phyloP scores from a whole-genome alignment of 2,329 filamentous ascomycete genomes.

The Grosmannia penicillata region DNA sequence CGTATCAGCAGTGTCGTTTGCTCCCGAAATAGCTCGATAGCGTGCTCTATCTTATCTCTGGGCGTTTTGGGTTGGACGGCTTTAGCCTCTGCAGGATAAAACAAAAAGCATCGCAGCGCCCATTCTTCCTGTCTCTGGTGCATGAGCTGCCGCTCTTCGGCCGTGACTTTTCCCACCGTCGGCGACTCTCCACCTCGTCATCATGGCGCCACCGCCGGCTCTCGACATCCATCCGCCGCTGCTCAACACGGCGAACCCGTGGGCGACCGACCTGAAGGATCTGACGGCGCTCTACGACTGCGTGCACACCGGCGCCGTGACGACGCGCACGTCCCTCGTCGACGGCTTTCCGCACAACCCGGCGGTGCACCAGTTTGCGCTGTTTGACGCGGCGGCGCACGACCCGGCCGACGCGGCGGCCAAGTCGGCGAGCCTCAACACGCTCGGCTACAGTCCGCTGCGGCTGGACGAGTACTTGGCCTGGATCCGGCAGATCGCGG shows the following conservation, averaged over 20 bases:
- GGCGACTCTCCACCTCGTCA: not conserved
- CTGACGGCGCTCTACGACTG: constrained; percentile 45
- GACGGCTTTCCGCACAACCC: constrained; percentile 49
- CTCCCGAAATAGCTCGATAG: too few species aligned
- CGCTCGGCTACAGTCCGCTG: constrained; percentile 57
- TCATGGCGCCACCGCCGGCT: constrained; percentile 23
- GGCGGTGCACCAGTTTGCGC: constrained; percentile 46
- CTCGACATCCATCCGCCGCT: constrained; percentile 48
- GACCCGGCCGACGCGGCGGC: constrained; percentile 8
- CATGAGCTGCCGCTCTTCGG: too few species aligned
- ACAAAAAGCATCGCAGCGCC: too few species aligned
- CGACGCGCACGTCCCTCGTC: constrained; percentile 55
- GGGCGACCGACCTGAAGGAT: constrained; percentile 53
- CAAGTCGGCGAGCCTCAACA: constrained; percentile 43
- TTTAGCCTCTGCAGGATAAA: too few species aligned
- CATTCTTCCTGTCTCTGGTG: too few species aligned
- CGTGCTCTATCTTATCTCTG: too few species aligned
- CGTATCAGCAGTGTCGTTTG: too few species aligned
- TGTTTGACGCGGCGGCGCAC: constrained; percentile 34
- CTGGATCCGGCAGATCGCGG: constrained; percentile 35
- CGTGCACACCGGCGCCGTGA: constrained; percentile 55
- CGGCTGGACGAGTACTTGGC: constrained; percentile 42
- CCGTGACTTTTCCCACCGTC: not conserved
- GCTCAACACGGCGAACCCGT: constrained; percentile 62
- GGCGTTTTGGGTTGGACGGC: too few species aligned